Base-by-base conservation (phyloP, 495 filamentous ascomycete genomes). In the Glarea lozoyensis region DNA sequence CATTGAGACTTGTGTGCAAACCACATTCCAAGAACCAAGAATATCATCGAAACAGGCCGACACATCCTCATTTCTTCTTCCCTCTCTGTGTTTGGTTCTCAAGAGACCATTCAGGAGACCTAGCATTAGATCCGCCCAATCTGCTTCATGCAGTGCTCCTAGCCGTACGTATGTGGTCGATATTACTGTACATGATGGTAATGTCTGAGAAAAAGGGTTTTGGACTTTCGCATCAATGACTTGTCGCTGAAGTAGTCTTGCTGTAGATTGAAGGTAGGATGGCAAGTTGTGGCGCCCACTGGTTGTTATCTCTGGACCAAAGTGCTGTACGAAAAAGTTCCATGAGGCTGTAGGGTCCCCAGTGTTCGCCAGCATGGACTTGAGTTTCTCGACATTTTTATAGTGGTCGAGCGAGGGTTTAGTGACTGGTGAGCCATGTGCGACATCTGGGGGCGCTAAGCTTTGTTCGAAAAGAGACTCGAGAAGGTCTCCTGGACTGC, bases 111-210 rank as follows among this genome's bases (percentile, higher is more conserved):
- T 45, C 19, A 52, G 17, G 10, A 56, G 40, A 21, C 22, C 17
- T 16, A 46, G 21, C 27, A 52, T 33, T 42, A 52, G 35, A 2
- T 49, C 37, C 22, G 34, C 20, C 53, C 53, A 56, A 1, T 49
- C 42, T 9, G 2, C n/a, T 9, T 45, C 42, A 29, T n/a, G 29
- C 23, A 56, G 45, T 18, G 40, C 20, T 9, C 34, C 36, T 29
- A 56, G 37, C 21, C 64, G 55, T 9, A 60, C 34, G 42, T 59
- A 62, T 20, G 64, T 39, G 37, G 55, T 55, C 29, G 59, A 64
- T 20, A 74, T 60, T 11, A 65, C 61, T 10, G 61, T 52, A 19
- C 66, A 53, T 32, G 52, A 53, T 1, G 70, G 68, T 17, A 69
- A 56, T 0, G 37, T 27, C 25, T 41, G 33, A 0, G 59, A 54